phyloP scores from a whole-genome alignment of 371 early-diverging fungal genomes.

The Circinella minor region DNA sequence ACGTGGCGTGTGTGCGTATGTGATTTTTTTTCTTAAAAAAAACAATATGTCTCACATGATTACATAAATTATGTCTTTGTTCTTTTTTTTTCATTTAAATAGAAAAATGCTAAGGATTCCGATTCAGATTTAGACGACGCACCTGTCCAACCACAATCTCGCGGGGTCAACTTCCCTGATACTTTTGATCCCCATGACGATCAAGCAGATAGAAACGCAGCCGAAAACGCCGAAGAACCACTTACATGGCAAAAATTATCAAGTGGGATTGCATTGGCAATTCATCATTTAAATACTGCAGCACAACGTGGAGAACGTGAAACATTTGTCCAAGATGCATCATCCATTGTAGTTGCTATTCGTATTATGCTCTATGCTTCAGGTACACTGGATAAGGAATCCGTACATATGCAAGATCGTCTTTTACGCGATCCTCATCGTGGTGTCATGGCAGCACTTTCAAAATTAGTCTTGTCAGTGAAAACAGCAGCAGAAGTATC shows the following conservation, averaged over 20 bases:
- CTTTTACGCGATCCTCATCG: slow-evolving; percentile 32
- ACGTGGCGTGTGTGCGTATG: no score
- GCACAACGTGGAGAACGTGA: slow-evolving; percentile 50
- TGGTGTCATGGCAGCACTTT: slow-evolving; percentile 76
- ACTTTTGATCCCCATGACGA: neutral
- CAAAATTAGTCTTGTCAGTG: slow-evolving; percentile 66
- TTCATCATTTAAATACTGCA: slow-evolving; percentile 45
- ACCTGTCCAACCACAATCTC: slow-evolving; percentile 7
- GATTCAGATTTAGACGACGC: slow-evolving; percentile 13
- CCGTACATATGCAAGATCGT: slow-evolving; percentile 55
- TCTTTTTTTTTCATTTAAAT: slow-evolving; percentile 2
- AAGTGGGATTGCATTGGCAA: slow-evolving; percentile 50
- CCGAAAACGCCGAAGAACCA: slow-evolving; percentile 15
- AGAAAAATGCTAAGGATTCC: slow-evolving; percentile 11
- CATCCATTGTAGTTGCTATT: slow-evolving; percentile 76
- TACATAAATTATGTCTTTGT: neutral
- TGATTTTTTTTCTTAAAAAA: no score
- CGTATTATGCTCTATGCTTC: slow-evolving; percentile 83
- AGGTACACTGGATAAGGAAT: slow-evolving; percentile 63
- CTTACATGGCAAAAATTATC: slow-evolving; percentile 44
- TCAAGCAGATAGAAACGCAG: slow-evolving; percentile 7
- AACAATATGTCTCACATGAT: no score
- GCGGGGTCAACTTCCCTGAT: slow-evolving; percentile 4
- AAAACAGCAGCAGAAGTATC: slow-evolving; percentile 72
- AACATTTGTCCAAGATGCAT: slow-evolving; percentile 16